phyloP scores from a whole-genome alignment of 2,329 filamentous ascomycete genomes.

The Didymella segeticola region DNA sequence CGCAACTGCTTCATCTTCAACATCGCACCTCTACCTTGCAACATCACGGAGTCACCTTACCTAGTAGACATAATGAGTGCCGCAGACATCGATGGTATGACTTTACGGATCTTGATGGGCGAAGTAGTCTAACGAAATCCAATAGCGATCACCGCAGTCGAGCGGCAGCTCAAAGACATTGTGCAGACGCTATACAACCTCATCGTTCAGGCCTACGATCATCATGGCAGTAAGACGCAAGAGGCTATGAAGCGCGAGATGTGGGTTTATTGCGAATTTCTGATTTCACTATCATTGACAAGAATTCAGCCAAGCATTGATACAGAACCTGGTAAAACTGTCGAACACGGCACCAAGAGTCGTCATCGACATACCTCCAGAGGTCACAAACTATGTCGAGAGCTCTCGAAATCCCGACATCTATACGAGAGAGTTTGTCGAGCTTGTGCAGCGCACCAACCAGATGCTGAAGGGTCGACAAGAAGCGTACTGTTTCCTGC shows the following conservation, averaged over 20 bases:
- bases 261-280: constrained; percentile 41
- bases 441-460: constrained; percentile 67
- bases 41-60: background rate
- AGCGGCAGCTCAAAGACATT: constrained; percentile 65
- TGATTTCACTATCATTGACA: background rate
- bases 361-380: constrained; percentile 63
- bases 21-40: background rate
- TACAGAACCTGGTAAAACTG: constrained; percentile 61
- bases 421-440: constrained; percentile 70
- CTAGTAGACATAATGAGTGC: background rate
- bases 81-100: constrained; percentile 4
- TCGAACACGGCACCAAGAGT: constrained; percentile 57
- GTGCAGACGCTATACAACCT: constrained; percentile 68
- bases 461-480: constrained; percentile 67
- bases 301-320: constrained; percentile 55
- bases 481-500: constrained; percentile 65
- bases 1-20: background rate
- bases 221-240: constrained; percentile 63
- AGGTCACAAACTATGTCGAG: constrained; percentile 69
- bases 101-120: background rate
- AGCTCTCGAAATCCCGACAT: constrained; percentile 70
- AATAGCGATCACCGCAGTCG: constrained; percentile 32
- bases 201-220: constrained; percentile 65
- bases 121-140: background rate
- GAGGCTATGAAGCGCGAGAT: constrained; percentile 65